A percentile compares a stretch with the other conserved stretches of the same genome.
Evolutionary conservation across 129 eudicot species (phyloP).

Genomic region (Cynara cardunculus): DNA sequence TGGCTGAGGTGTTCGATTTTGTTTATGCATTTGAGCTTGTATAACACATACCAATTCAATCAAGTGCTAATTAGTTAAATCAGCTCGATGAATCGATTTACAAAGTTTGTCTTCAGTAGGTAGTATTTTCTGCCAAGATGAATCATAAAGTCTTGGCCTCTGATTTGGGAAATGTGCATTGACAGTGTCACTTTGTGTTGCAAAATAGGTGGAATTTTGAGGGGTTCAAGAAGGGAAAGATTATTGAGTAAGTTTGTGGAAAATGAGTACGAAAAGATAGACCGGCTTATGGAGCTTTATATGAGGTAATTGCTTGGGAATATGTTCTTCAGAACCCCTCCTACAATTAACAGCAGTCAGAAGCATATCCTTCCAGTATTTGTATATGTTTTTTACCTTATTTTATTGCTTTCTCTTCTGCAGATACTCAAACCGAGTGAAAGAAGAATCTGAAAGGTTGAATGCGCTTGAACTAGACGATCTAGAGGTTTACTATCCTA

Average conservation of each 20-base stretch:
- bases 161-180: slow-evolving; percentile 1
- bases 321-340: background rate
- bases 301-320: slow-evolving; percentile 54
- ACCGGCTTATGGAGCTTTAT: slow-evolving; percentile 94
- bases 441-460: slow-evolving; percentile 80
- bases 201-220: slow-evolving; percentile 78
- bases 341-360: background rate
- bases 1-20: background rate
- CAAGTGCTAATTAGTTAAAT: background rate
- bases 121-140: background rate
- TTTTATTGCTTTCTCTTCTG: background rate
- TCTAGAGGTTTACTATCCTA: slow-evolving; percentile 57
- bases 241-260: slow-evolving; percentile 89
- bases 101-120: background rate
- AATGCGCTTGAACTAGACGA: slow-evolving; percentile 78
- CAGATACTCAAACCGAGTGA: slow-evolving; percentile 88
- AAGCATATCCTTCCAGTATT: background rate
- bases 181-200: slow-evolving; percentile 8
- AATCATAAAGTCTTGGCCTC: background rate
- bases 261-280: slow-evolving; percentile 95
- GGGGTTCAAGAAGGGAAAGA: slow-evolving; percentile 98
- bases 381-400: background rate
- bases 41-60: background rate
- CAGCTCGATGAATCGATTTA: background rate
- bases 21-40: background rate